Conservation (phyloP, 73 alveolate species). For the Paramecium pentaurelia region DNA sequence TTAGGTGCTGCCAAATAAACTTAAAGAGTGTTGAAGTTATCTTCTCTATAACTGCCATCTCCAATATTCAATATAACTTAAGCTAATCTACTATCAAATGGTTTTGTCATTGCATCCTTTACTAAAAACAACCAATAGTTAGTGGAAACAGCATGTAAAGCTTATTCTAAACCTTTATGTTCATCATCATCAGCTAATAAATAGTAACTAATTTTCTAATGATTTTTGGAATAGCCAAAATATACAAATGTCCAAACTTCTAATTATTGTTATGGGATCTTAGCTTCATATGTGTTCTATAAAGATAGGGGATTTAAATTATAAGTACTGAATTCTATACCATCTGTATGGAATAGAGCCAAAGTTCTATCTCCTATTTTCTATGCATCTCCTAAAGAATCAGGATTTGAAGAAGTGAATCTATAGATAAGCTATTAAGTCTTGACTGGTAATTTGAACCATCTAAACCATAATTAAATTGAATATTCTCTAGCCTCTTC, state of each 20-base stretch:
- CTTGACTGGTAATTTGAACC: not conserved
- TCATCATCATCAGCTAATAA: slow-evolving; percentile 13
- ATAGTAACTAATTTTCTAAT: not conserved
- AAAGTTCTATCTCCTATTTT: slow-evolving; percentile 21
- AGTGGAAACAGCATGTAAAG: slow-evolving; percentile 9
- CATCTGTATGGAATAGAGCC: not conserved
- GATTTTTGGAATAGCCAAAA: not conserved
- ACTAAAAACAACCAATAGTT: not conserved
- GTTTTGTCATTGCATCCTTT: not conserved
- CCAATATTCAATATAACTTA: not conserved
- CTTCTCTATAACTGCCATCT: not conserved
- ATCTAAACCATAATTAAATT: slow-evolving; percentile 13
- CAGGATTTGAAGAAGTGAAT: slow-evolving; percentile 11
- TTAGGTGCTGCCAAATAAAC: slow-evolving; percentile 17
- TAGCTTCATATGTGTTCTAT: not conserved
- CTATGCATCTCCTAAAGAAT: not conserved
- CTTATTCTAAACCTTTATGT: not conserved
- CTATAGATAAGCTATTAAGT: not conserved
- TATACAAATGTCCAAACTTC: slow-evolving; percentile 37
- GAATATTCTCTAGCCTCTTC: slow-evolving; percentile 32
- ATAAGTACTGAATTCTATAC: slow-evolving; percentile 10
- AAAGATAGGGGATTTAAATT: not conserved
- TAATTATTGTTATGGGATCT: not conserved
- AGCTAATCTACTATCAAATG: slow-evolving; percentile 33
- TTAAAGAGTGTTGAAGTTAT: not conserved